A percentile compares a stretch with the other conserved stretches of the same genome.
phyloP scores from a whole-genome alignment of 129 eudicot species.

The Scalesia atractyloides region DNA sequence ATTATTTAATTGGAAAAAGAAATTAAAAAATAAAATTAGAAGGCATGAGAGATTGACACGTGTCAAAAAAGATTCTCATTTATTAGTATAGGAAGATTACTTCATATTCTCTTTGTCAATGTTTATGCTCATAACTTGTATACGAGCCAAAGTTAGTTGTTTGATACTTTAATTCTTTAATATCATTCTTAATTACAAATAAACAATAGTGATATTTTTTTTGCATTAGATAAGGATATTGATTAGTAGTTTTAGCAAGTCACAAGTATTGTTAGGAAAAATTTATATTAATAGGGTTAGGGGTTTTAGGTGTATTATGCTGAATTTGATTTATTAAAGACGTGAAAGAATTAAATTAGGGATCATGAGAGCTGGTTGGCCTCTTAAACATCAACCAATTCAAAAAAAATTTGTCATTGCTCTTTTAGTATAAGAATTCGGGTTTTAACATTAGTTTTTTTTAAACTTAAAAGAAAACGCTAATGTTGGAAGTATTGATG shows the following conservation, averaged over 20 bases:
- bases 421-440: neutral
- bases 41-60: too few relatives aligned
- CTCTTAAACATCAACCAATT: conserved; percentile 1
- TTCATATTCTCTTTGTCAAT: neutral
- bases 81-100: neutral
- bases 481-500: neutral
- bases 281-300: neutral
- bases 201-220: neutral
- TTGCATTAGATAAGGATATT: neutral
- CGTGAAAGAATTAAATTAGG: neutral
- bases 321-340: neutral
- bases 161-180: neutral
- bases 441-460: neutral
- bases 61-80: too few relatives aligned
- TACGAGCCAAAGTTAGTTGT: neutral
- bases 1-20: too few relatives aligned
- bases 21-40: too few relatives aligned
- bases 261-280: neutral
- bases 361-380: neutral
- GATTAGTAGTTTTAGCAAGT: neutral
- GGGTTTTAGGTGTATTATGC: neutral
- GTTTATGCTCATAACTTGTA: neutral
- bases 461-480: neutral
- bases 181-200: neutral
- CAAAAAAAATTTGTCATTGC: neutral